Evolutionary conservation across 2,329 filamentous ascomycete genomes (phyloP).

Genomic region (Trichoderma oligosporum): DNA sequence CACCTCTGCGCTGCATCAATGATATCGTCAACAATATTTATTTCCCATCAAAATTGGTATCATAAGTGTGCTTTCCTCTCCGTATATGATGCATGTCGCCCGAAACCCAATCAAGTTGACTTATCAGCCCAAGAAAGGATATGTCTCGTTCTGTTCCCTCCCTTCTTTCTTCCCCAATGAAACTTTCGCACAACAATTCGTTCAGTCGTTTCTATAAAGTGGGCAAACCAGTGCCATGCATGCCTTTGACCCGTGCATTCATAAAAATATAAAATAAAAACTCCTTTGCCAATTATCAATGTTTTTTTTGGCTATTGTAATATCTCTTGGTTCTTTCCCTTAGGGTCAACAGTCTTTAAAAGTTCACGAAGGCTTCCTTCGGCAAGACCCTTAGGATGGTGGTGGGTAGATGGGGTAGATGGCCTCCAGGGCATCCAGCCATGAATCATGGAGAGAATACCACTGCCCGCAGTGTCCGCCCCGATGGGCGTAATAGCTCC

Average conservation of each 20-base stretch:
- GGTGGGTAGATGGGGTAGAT: slow-evolving; percentile 26
- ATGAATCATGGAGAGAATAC: slow-evolving; percentile 39
- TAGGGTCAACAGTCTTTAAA: slow-evolving; percentile 39
- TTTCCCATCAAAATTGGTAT: slow-evolving; percentile 2
- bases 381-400: slow-evolving; percentile 47
- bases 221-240: neutral
- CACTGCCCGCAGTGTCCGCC: slow-evolving; percentile 26
- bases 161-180: neutral
- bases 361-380: slow-evolving; percentile 55
- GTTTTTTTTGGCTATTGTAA: neutral
- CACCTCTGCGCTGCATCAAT: too few species aligned
- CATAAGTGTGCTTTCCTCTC: neutral
- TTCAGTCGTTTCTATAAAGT: neutral
- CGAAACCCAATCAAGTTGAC: neutral
- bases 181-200: neutral
- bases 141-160: neutral
- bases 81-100: too few species aligned
- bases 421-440: slow-evolving; percentile 46
- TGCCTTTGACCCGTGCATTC: neutral
- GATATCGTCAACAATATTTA: too few species aligned
- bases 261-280: neutral
- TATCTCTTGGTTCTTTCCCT: slow-evolving; percentile 34
- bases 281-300: neutral
- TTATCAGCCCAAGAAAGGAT: neutral
- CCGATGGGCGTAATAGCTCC: slow-evolving; percentile 30